phyloP scores from a whole-genome alignment of 179 eudicot species.

The Silene coronaria region DNA sequence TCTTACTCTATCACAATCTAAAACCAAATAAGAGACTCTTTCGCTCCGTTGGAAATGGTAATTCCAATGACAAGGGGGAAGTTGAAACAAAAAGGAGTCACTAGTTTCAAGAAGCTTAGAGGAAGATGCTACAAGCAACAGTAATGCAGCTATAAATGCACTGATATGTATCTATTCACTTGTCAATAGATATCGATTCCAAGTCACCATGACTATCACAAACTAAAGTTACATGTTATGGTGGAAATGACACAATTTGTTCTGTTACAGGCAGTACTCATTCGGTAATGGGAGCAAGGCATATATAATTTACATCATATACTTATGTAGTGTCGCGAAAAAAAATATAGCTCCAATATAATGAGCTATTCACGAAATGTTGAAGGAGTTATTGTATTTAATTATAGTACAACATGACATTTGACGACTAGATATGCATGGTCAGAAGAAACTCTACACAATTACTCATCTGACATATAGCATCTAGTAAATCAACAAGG shows the following conservation, averaged over 20 bases:
- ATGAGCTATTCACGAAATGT: background rate
- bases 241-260: background rate
- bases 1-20: background rate
- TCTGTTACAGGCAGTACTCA: background rate
- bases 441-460: constrained; percentile 19
- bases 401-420: constrained; percentile 11
- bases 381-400: background rate
- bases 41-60: background rate
- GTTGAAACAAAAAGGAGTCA: background rate
- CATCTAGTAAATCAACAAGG: constrained; percentile 10
- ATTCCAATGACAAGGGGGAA: background rate
- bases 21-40: background rate
- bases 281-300: background rate
- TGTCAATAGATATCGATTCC: background rate
- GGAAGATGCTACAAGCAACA: background rate
- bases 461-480: constrained; percentile 11
- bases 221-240: background rate
- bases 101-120: background rate
- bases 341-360: background rate
- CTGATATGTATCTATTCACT: background rate
- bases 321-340: background rate
- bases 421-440: constrained; percentile 8
- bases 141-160: background rate
- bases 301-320: background rate
- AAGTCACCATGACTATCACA: background rate